Percentiles rank a stretch among this genome's conserved stretches.
These are phyloP conservation scores for Acacia crassicarpa DNA, from an alignment of 306 rosid species.

Conservation along the genomic window DNA sequence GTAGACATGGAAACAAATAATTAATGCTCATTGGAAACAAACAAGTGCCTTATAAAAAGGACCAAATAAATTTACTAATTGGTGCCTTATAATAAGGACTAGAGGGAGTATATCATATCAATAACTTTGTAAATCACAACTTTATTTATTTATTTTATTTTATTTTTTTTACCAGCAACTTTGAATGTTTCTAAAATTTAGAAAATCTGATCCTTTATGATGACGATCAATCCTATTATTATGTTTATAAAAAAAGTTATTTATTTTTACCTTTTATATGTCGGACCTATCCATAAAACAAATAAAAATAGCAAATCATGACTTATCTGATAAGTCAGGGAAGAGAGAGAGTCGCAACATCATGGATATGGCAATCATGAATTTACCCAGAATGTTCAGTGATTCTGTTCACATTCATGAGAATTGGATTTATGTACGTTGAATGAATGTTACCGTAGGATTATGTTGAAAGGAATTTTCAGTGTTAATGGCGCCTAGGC, in stretches of 20 bases:
- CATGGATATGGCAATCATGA: constrained; percentile 5
- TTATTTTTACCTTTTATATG: neutral
- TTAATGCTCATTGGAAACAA: no score
- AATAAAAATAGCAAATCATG: neutral
- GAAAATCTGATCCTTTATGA: neutral
- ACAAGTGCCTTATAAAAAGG: no score
- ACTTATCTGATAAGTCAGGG: neutral
- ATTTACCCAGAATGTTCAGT: neutral
- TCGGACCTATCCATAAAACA: neutral
- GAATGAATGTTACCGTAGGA: neutral
- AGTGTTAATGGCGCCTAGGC: neutral
- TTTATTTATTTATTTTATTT: no score
- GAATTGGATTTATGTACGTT: neutral
- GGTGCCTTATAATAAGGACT: no score
- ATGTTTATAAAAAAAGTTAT: neutral
- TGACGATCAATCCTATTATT: neutral
- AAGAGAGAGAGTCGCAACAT: neutral
- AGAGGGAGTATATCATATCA: no score
- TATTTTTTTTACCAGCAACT: no score
- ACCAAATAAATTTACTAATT: no score
- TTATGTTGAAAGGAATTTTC: neutral
- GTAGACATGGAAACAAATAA: no score
- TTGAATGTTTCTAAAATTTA: no score
- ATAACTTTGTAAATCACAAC: no score
- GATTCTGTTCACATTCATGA: neutral